A percentile compares a stretch with the other conserved stretches of the same genome.
Conservation (phyloP, 1,284 basidiomycete genomes). For the Naganishia sp. region DNA sequence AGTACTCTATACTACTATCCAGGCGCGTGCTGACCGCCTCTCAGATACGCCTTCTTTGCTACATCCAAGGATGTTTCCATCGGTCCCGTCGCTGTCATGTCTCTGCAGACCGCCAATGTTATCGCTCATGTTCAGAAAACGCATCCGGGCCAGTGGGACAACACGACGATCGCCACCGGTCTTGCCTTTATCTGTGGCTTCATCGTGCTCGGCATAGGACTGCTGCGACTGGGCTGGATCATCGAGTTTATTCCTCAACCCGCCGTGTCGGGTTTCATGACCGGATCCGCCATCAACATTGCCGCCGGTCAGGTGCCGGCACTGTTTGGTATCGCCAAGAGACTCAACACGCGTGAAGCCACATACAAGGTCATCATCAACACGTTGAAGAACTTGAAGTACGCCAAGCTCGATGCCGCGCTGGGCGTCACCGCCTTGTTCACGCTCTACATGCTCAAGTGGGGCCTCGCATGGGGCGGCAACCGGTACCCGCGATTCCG, state of each 20-base stretch:
- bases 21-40: slow-evolving; percentile 34
- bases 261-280: slow-evolving; percentile 83
- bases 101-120: slow-evolving; percentile 81
- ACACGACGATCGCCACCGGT: slow-evolving; percentile 77
- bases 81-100: slow-evolving; percentile 97
- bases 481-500: slow-evolving; percentile 68
- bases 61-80: slow-evolving; percentile 96
- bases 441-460: slow-evolving; percentile 72
- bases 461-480: slow-evolving; percentile 62
- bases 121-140: slow-evolving; percentile 64
- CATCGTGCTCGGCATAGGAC: slow-evolving; percentile 86
- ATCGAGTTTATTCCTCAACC: slow-evolving; percentile 83
- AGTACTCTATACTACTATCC: slow-evolving; percentile 65
- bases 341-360: slow-evolving; percentile 76
- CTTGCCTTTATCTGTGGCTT: slow-evolving; percentile 88
- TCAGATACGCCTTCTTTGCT: slow-evolving; percentile 57
- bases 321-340: slow-evolving; percentile 74
- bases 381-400: slow-evolving; percentile 73
- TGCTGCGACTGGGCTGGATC: slow-evolving; percentile 91
- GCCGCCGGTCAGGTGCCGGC: slow-evolving; percentile 80
- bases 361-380: slow-evolving; percentile 93
- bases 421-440: slow-evolving; percentile 73
- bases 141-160: slow-evolving; percentile 58
- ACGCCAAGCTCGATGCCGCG: slow-evolving; percentile 77
- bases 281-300: slow-evolving; percentile 84